Conservation (phyloP, 345 rosid species). For the Eucalyptus camaldulensis region DNA sequence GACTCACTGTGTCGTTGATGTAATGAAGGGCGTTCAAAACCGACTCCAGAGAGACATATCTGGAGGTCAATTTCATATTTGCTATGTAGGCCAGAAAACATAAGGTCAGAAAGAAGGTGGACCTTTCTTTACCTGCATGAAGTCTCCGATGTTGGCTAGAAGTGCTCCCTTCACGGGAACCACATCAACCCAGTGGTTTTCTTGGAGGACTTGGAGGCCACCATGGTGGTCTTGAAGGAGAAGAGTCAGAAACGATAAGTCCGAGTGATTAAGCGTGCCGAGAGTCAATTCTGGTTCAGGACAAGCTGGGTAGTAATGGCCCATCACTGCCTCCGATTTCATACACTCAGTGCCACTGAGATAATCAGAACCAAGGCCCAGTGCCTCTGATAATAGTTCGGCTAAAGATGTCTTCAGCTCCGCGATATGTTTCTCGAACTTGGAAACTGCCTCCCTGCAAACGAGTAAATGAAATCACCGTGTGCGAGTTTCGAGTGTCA, state of each 20-base stretch:
- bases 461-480: not conserved
- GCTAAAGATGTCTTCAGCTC: slow-evolving; percentile 10
- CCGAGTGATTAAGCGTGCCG: slow-evolving; percentile 28
- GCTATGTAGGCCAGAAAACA: not conserved
- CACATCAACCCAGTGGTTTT: slow-evolving; percentile 33
- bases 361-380: slow-evolving; percentile 18
- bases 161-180: slow-evolving; percentile 20
- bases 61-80: not conserved
- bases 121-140: slow-evolving; percentile 22
- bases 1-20: not conserved
- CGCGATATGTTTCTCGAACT: slow-evolving; percentile 16
- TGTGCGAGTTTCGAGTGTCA: not conserved
- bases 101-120: slow-evolving; percentile 17
- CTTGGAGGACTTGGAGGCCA: slow-evolving; percentile 39
- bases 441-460: slow-evolving; percentile 20
- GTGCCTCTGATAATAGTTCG: slow-evolving; percentile 29
- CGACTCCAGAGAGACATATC: not conserved
- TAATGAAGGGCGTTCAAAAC: not conserved
- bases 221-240: slow-evolving; percentile 31
- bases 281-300: slow-evolving; percentile 38
- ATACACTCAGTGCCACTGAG: slow-evolving; percentile 25
- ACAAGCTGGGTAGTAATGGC: slow-evolving; percentile 42
- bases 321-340: slow-evolving; percentile 25
- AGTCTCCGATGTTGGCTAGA: slow-evolving; percentile 34
- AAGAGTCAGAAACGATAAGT: slow-evolving; percentile 28